phyloP scores from a whole-genome alignment of 2,329 filamentous ascomycete genomes.

The Epichloe amarillans region DNA sequence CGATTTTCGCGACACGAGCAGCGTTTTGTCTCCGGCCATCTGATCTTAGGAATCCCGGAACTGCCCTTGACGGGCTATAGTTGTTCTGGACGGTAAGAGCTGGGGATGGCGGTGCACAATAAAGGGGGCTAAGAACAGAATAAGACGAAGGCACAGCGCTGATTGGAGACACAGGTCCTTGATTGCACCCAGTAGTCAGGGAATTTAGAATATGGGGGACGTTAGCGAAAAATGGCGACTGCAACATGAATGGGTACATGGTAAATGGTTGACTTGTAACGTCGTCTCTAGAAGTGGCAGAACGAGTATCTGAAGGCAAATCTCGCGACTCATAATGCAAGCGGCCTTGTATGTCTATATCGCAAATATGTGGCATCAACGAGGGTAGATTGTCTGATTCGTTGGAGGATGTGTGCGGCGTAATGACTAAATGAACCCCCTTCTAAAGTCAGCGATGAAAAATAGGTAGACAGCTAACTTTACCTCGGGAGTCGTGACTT shows the following conservation, averaged over 20 bases:
- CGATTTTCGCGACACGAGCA: conserved; percentile 29
- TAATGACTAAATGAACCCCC: conserved; percentile 14
- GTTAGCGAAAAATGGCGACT: conserved; percentile 14
- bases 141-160: conserved; percentile 18
- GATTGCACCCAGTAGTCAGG: conserved; percentile 8
- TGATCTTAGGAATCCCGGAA: conserved; percentile 20
- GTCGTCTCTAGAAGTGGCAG: conserved; percentile 7
- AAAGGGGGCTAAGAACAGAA: conserved; percentile 16
- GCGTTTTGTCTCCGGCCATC: conserved; percentile 37
- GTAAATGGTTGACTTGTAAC: conserved; percentile 14
- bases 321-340: conserved; percentile 5
- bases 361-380: conserved; percentile 5
- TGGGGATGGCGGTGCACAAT: conserved; percentile 21
- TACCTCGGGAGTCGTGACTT: conserved; percentile 14
- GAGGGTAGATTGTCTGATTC: conserved; percentile 6
- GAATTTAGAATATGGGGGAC: conserved; percentile 18
- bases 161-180: conserved; percentile 13
- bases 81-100: conserved; percentile 22
- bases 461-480: neutral
- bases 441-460: conserved; percentile 4
- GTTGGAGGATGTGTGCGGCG: conserved; percentile 5
- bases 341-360: neutral
- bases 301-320: conserved; percentile 3
- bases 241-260: conserved; percentile 22
- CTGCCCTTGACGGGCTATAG: conserved; percentile 26